phyloP scores from a whole-genome alignment of 768 basidiomycete species.

The Boletus sp. region DNA sequence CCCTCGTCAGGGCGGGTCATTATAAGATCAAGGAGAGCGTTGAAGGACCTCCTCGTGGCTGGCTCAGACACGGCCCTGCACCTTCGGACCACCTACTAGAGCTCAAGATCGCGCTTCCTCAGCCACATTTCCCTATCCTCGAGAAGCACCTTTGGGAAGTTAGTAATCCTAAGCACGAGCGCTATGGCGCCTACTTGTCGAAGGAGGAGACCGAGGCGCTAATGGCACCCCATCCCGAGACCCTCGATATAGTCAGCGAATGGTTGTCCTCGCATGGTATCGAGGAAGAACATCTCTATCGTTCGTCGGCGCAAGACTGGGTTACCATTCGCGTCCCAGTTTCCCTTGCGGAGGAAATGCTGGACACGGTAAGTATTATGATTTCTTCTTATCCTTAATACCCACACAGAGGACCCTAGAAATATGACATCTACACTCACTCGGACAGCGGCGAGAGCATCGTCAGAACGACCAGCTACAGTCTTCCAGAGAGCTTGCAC shows the following conservation, averaged over 20 bases:
- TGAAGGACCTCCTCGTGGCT: slow-evolving; percentile 42
- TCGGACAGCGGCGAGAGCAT: slow-evolving; percentile 48
- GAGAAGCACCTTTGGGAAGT: slow-evolving; percentile 54
- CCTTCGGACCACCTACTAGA: slow-evolving; percentile 44
- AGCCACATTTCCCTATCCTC: slow-evolving; percentile 46
- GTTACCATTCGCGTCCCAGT: slow-evolving; percentile 57
- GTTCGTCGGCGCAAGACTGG: slow-evolving; percentile 71
- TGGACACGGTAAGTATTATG: slow-evolving; percentile 52
- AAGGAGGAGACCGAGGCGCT: slow-evolving; percentile 64
- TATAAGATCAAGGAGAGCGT: slow-evolving; percentile 49
- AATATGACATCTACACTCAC: slow-evolving; percentile 63
- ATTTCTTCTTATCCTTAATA: neutral
- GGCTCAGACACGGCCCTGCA: slow-evolving; percentile 43
- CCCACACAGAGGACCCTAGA: slow-evolving; percentile 33
- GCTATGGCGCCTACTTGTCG: slow-evolving; percentile 56
- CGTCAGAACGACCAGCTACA: slow-evolving; percentile 67
- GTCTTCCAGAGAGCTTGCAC: slow-evolving; percentile 56
- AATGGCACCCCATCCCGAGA: slow-evolving; percentile 54
- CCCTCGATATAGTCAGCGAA: slow-evolving; percentile 49
- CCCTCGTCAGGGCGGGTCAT: slow-evolving; percentile 9
- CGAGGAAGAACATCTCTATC: slow-evolving; percentile 41
- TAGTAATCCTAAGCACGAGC: slow-evolving; percentile 52
- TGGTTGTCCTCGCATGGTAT: slow-evolving; percentile 63
- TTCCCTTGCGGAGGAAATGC: slow-evolving; percentile 60
- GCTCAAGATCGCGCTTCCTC: slow-evolving; percentile 57